Percentiles rank a stretch among this genome's conserved stretches.
Conservation (phyloP, 169 alveolate genomes). For the Perkinsus chesapeaki region DNA sequence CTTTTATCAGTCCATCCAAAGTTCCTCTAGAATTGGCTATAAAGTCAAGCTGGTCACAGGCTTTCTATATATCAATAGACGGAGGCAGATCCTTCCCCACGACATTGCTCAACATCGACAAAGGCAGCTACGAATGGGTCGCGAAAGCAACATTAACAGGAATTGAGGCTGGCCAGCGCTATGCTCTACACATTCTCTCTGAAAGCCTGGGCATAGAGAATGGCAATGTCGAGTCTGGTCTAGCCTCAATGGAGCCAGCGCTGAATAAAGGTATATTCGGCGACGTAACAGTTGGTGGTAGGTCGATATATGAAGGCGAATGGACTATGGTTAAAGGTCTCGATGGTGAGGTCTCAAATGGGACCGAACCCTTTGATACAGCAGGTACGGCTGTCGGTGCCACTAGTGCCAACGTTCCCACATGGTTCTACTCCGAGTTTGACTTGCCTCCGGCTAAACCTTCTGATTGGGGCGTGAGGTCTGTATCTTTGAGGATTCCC, state of each 20-base stretch:
- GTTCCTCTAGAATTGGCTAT: not conserved
- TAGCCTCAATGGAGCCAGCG: not conserved
- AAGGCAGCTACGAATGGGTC: not conserved
- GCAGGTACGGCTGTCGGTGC: not conserved
- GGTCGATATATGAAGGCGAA: not conserved
- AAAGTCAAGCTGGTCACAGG: not conserved
- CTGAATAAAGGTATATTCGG: not conserved
- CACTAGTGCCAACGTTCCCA: not conserved
- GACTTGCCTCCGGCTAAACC: not conserved
- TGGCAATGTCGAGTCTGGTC: not conserved
- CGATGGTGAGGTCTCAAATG: not conserved
- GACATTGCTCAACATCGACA: not conserved
- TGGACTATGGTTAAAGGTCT: not conserved
- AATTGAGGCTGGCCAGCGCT: not conserved
- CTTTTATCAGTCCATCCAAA: not conserved
- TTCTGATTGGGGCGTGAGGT: not conserved
- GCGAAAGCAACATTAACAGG: not conserved
- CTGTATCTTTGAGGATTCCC: not conserved
- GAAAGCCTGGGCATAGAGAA: not conserved
- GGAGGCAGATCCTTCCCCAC: not conserved
- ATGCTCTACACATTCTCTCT: not conserved
- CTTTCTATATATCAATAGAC: not conserved
- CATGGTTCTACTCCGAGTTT: not conserved
- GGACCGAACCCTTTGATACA: not conserved
- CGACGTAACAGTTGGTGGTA: not conserved